Conservation (phyloP, 2,329 filamentous ascomycete species). For the Trichocomaceae sp. region DNA sequence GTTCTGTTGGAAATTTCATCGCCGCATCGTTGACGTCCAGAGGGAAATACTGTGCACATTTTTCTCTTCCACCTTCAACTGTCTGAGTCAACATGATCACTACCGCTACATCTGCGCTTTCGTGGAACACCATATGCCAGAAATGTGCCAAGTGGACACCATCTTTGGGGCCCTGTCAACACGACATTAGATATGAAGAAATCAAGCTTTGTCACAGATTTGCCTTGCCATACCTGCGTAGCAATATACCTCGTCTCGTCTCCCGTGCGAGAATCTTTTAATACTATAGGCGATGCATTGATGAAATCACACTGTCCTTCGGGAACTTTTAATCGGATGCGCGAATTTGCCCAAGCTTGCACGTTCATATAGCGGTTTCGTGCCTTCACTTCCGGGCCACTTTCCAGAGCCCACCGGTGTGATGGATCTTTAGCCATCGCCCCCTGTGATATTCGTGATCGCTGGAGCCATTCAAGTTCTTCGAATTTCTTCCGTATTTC, state of each 20-base stretch:
- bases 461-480: slow-evolving; percentile 56
- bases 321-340: slow-evolving; percentile 72
- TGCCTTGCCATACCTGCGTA: slow-evolving; percentile 55
- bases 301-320: slow-evolving; percentile 69
- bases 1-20: slow-evolving; percentile 34
- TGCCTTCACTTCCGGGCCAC: slow-evolving; percentile 48
- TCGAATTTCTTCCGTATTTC: slow-evolving; percentile 56
- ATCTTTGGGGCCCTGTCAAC: slow-evolving; percentile 63
- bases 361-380: slow-evolving; percentile 88
- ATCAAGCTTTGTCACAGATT: background rate
- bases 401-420: slow-evolving; percentile 55
- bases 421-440: slow-evolving; percentile 39
- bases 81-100: slow-evolving; percentile 94
- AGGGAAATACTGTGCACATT: slow-evolving; percentile 88
- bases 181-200: background rate
- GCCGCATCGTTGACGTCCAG: slow-evolving; percentile 47
- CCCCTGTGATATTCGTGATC: slow-evolving; percentile 47
- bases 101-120: slow-evolving; percentile 66
- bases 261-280: slow-evolving; percentile 47
- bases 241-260: slow-evolving; percentile 66
- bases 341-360: slow-evolving; percentile 80
- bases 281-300: slow-evolving; percentile 67
- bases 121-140: slow-evolving; percentile 93
- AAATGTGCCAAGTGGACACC: slow-evolving; percentile 66
- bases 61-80: slow-evolving; percentile 67